phyloP scores from a whole-genome alignment of 495 filamentous ascomycete genomes.

The Pseudoneurospora amorphoporcata region DNA sequence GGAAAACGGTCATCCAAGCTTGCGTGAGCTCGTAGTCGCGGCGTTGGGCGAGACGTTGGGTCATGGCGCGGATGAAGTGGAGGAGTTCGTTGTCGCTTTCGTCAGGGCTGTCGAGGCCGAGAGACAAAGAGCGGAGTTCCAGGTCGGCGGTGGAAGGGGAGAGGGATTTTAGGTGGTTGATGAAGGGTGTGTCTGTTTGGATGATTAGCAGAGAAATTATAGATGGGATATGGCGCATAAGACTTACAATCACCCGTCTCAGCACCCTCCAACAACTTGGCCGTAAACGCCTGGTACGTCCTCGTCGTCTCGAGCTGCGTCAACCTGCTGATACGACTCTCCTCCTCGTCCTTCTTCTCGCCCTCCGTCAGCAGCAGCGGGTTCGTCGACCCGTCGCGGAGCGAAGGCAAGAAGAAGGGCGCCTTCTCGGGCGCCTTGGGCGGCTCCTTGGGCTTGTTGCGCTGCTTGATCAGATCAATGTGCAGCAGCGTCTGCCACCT shows the following conservation, averaged over 20 bases:
- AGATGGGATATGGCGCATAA: background rate
- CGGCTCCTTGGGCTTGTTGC: slow-evolving; percentile 88
- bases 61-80: slow-evolving; percentile 68
- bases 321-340: slow-evolving; percentile 22
- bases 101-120: slow-evolving; percentile 26
- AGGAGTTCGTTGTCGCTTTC: slow-evolving; percentile 35
- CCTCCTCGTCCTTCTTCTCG: background rate
- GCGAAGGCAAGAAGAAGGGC: slow-evolving; percentile 86
- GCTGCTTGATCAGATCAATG: slow-evolving; percentile 78
- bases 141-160: slow-evolving; percentile 74
- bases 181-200: slow-evolving; percentile 43
- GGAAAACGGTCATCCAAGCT: slow-evolving; percentile 91
- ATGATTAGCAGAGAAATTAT: too few relatives aligned
- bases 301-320: slow-evolving; percentile 29
- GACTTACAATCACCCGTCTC: slow-evolving; percentile 41
- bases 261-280: slow-evolving; percentile 42
- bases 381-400: slow-evolving; percentile 24
- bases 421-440: slow-evolving; percentile 90
- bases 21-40: slow-evolving; percentile 88
- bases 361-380: slow-evolving; percentile 19
- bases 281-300: slow-evolving; percentile 46
- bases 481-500: slow-evolving; percentile 91
- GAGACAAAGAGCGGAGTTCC: slow-evolving; percentile 71
- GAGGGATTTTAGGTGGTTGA: slow-evolving; percentile 68
- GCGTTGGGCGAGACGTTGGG: slow-evolving; percentile 49